These are phyloP conservation scores for Alnus rubra DNA, from an alignment of 306 rosid genomes.

Conservation along the genomic window DNA sequence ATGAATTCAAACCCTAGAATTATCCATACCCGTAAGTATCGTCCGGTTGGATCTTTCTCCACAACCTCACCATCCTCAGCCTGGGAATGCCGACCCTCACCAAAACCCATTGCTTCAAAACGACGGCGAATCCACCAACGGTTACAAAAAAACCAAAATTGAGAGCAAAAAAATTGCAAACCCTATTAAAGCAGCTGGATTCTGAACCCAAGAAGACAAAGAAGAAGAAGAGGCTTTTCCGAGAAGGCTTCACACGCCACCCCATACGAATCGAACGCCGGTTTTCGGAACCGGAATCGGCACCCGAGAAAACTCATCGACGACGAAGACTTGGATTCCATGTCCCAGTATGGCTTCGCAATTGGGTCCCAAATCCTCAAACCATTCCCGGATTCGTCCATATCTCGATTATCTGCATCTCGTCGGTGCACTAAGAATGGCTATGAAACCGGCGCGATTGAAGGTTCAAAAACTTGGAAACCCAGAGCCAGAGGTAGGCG, in stretches of 20 bases:
- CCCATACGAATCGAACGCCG: slow-evolving; percentile 66
- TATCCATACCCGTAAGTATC: slow-evolving; percentile 59
- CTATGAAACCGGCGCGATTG: background rate
- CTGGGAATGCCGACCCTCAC: slow-evolving; percentile 22
- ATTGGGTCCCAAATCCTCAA: slow-evolving; percentile 9
- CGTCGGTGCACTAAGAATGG: slow-evolving; percentile 3
- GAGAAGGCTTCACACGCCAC: slow-evolving; percentile 77
- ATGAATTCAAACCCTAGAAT: background rate
- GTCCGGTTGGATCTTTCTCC: slow-evolving; percentile 76
- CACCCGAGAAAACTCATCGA: slow-evolving; percentile 37
- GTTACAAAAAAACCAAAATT: background rate
- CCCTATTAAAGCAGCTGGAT: slow-evolving; percentile 37
- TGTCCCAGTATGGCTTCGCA: slow-evolving; percentile 9
- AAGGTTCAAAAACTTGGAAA: background rate
- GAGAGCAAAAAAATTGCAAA: background rate
- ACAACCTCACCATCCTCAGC: slow-evolving; percentile 37
- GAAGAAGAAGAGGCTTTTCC: slow-evolving; percentile 31
- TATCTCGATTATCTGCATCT: slow-evolving; percentile 48
- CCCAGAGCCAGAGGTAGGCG: background rate
- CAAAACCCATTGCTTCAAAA: slow-evolving; percentile 38
- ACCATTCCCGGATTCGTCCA: slow-evolving; percentile 41
- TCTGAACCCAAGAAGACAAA: background rate
- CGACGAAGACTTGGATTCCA: slow-evolving; percentile 30
- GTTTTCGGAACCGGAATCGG: slow-evolving; percentile 49
- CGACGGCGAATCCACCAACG: background rate